A percentile compares a stretch with the other conserved stretches of the same genome.
phyloP scores from a whole-genome alignment of 1,284 basidiomycete genomes.

The Ganoderma leucocontextum region DNA sequence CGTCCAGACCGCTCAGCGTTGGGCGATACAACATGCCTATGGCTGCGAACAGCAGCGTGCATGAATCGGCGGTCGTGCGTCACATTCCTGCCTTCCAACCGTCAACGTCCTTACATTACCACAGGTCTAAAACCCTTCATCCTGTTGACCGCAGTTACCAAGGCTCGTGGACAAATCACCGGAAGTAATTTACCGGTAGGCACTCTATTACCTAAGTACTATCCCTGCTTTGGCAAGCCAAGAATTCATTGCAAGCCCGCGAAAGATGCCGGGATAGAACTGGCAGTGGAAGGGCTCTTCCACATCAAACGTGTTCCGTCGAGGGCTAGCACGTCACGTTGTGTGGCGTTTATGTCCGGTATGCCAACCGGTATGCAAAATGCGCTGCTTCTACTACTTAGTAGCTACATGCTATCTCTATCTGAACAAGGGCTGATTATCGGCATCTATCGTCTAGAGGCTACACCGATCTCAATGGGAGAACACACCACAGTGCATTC shows the following conservation, averaged over 20 bases:
- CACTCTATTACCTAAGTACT: not conserved
- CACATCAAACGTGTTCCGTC: slow-evolving; percentile 6
- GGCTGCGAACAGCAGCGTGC: not conserved
- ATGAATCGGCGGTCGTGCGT: not conserved
- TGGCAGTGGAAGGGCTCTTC: no score
- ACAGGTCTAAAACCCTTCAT: not conserved
- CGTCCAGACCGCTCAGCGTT: not conserved
- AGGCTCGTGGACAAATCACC: not conserved
- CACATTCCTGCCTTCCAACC: not conserved
- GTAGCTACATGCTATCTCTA: not conserved
- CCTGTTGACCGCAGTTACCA: not conserved
- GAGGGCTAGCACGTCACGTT: not conserved
- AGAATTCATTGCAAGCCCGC: not conserved
- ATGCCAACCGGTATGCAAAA: slow-evolving; percentile 1
- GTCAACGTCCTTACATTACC: not conserved
- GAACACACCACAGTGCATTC: not conserved
- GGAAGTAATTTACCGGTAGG: slow-evolving; percentile 1
- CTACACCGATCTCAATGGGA: not conserved
- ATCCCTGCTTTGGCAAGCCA: slow-evolving; percentile 2
- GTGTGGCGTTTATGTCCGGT: not conserved
- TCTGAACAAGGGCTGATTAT: slow-evolving; percentile 4
- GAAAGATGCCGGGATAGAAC: slow-evolving; percentile 5
- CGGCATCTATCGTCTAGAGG: not conserved
- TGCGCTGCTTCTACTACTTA: not conserved
- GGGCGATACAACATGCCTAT: not conserved